Conservation (phyloP, 164 flowering plant genomes). For the Magnolia changhungtana region DNA sequence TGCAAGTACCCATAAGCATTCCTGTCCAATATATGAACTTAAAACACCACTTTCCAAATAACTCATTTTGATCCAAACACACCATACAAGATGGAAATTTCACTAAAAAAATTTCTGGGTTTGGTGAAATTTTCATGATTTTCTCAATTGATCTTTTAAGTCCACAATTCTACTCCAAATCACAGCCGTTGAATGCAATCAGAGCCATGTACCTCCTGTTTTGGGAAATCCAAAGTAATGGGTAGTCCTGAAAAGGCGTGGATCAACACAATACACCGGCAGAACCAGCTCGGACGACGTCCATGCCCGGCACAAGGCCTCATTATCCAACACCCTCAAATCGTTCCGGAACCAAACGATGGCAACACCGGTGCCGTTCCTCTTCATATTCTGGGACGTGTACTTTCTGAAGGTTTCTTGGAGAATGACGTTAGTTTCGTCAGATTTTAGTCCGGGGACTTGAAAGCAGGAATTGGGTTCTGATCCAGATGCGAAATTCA, state of each 20-base stretch:
- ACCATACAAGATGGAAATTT: not conserved
- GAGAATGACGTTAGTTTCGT: conserved; percentile 38
- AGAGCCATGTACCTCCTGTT: conserved; percentile 70
- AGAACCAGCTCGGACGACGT: conserved; percentile 53
- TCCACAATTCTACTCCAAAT: not conserved
- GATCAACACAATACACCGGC: conserved; percentile 89
- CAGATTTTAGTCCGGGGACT: conserved; percentile 41
- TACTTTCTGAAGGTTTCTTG: conserved; percentile 51
- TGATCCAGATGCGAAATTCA: conserved; percentile 26
- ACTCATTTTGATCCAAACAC: not conserved
- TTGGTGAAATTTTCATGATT: not conserved
- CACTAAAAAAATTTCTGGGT: not conserved
- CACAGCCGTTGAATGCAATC: not conserved
- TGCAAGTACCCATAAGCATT: too few species aligned
- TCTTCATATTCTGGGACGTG: conserved; percentile 25
- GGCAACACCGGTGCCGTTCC: conserved; percentile 56
- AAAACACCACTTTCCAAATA: not conserved
- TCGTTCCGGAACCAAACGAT: conserved; percentile 96
- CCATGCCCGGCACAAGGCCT: conserved; percentile 74
- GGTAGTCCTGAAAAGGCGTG: conserved; percentile 68
- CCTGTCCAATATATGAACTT: not conserved
- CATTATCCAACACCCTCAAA: conserved; percentile 82
- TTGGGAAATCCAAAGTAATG: conserved; percentile 80
- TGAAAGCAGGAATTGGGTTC: conserved; percentile 9
- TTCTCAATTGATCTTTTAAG: not conserved